These are phyloP conservation scores for Plectosphaerella sp. DNA, from an alignment of 2,329 filamentous ascomycete species.

Conservation along the genomic window DNA sequence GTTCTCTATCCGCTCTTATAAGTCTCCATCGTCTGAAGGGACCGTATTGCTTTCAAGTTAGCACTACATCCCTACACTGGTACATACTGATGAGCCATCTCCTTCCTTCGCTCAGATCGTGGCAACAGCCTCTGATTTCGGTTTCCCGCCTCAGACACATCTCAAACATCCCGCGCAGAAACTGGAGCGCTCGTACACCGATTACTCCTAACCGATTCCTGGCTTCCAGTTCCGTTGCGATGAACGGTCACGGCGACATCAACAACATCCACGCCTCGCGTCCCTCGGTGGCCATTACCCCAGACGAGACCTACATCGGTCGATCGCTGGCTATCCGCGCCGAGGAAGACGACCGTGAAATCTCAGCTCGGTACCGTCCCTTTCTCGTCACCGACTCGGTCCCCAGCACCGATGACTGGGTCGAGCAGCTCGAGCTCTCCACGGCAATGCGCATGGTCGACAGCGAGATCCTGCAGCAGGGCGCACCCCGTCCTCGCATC, in stretches of 20 bases:
- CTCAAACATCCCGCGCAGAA: no score
- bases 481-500: constrained; percentile 40
- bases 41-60: no score
- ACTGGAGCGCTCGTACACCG: no score
- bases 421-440: constrained; percentile 49
- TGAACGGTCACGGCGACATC: constrained; percentile 23
- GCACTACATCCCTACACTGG: no score
- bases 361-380: constrained; percentile 49
- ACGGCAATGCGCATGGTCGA: constrained; percentile 47
- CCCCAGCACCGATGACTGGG: constrained; percentile 46
- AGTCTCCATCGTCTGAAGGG: no score
- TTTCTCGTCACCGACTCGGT: constrained; percentile 42
- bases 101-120: no score
- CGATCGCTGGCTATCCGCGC: constrained; percentile 37
- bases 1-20: no score
- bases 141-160: no score
- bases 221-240: background rate
- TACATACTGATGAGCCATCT: no score
- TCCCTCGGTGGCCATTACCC: constrained; percentile 8
- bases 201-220: no score
- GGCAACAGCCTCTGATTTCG: no score
- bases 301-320: constrained; percentile 17
- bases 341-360: constrained; percentile 38
- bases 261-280: constrained; percentile 25
- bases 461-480: constrained; percentile 30